phyloP scores from a whole-genome alignment of 225 moss, liverwort and hornwort genomes.

The Neckera pumila region DNA sequence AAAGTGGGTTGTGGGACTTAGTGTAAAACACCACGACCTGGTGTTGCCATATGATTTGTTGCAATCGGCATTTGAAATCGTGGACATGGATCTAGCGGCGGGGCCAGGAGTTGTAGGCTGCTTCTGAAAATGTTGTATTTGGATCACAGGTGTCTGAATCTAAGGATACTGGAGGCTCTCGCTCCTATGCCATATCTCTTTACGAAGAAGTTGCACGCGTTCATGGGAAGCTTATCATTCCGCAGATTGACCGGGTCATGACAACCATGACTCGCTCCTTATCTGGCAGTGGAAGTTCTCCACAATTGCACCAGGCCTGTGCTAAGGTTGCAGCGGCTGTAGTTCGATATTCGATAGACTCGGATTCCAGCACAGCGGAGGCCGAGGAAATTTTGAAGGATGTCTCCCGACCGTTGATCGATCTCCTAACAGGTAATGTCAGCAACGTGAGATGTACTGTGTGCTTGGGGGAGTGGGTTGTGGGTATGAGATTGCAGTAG shows the following conservation, averaged over 20 bases:
- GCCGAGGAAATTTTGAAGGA: conserved; percentile 51
- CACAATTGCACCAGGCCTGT: conserved; percentile 79
- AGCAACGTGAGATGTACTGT: background rate
- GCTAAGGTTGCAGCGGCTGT: conserved; percentile 64
- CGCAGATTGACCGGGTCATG: conserved; percentile 79
- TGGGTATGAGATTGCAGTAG: background rate
- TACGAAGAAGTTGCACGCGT: conserved; percentile 85
- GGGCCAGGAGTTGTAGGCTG: background rate
- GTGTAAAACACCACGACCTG: no score
- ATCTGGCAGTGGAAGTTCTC: conserved; percentile 62
- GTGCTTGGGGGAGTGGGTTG: background rate
- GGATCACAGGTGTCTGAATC: conserved; percentile 55
- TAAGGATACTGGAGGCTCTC: conserved; percentile 53
- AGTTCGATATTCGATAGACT: conserved; percentile 52
- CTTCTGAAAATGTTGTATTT: background rate
- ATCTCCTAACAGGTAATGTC: conserved; percentile 35
- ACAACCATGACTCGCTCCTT: conserved; percentile 48
- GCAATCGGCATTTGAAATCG: background rate
- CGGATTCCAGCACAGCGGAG: conserved; percentile 29
- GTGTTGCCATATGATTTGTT: background rate
- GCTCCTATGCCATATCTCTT: conserved; percentile 60
- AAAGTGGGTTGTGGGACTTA: background rate
- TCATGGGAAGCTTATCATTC: conserved; percentile 72
- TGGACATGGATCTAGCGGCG: background rate
- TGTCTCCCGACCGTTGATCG: conserved; percentile 50